phyloP scores from a whole-genome alignment of 768 basidiomycete genomes.

The Termitomyces titanicus region DNA sequence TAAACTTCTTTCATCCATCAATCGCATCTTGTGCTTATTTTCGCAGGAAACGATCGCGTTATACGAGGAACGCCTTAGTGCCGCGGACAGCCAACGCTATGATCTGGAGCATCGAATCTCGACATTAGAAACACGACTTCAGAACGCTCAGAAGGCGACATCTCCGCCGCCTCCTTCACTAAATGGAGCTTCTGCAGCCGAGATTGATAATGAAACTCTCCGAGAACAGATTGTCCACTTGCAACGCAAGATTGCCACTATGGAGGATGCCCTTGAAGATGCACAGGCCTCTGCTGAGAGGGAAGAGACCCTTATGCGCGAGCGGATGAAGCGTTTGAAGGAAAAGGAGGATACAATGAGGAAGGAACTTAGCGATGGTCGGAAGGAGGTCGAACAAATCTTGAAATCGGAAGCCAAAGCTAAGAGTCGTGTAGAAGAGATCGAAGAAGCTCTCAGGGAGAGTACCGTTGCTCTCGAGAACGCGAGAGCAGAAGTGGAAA shows the following conservation, averaged over 20 bases:
- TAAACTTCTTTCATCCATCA: conserved; percentile 26
- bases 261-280: conserved; percentile 89
- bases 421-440: conserved; percentile 70
- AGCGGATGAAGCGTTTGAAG: conserved; percentile 63
- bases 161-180: conserved; percentile 25
- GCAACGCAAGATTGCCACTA: conserved; percentile 64
- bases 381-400: conserved; percentile 62
- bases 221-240: conserved; percentile 88
- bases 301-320: conserved; percentile 64
- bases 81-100: conserved; percentile 66
- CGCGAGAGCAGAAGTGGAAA: conserved; percentile 87
- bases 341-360: conserved; percentile 70
- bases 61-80: conserved; percentile 85
- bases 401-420: conserved; percentile 58
- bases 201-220: conserved; percentile 94
- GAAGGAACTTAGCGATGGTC: conserved; percentile 66
- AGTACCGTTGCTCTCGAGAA: conserved; percentile 85
- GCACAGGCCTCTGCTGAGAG: conserved; percentile 62
- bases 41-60: conserved; percentile 87
- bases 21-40: neutral
- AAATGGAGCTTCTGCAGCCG: conserved; percentile 61
- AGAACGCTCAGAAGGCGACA: conserved; percentile 22
- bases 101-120: conserved; percentile 70
- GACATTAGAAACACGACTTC: conserved; percentile 44
- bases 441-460: conserved; percentile 88